Percentiles rank a stretch among this genome's conserved stretches.
phyloP scores from a whole-genome alignment of 257 asterid species.

The Nicotiana obtusifolia region DNA sequence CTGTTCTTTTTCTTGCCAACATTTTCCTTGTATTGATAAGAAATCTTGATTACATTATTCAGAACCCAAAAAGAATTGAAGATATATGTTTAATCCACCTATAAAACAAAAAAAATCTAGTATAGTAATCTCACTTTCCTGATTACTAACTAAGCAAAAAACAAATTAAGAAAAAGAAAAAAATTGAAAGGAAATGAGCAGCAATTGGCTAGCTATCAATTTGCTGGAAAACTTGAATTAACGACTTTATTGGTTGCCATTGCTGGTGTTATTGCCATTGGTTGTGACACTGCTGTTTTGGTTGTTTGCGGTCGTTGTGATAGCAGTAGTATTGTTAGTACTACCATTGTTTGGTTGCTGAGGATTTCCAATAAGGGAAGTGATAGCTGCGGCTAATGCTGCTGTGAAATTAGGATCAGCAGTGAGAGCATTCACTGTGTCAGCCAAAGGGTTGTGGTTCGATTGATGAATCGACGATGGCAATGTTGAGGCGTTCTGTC shows the following conservation, averaged over 20 bases:
- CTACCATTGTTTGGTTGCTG: slow-evolving; percentile 27
- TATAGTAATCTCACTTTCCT: neutral
- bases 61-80: neutral
- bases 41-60: slow-evolving; percentile 11
- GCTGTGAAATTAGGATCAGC: slow-evolving; percentile 78
- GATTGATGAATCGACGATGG: slow-evolving; percentile 29
- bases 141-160: slow-evolving; percentile 2
- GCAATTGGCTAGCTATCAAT: slow-evolving; percentile 13
- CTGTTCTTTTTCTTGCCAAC: neutral
- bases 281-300: slow-evolving; percentile 27
- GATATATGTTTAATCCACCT: neutral
- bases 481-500: neutral
- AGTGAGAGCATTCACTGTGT: slow-evolving; percentile 55
- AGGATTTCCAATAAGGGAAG: slow-evolving; percentile 51
- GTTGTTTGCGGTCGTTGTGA: slow-evolving; percentile 13
- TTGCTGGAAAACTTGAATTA: slow-evolving; percentile 37
- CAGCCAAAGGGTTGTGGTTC: slow-evolving; percentile 46
- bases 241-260: slow-evolving; percentile 37
- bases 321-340: slow-evolving; percentile 10
- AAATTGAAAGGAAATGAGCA: neutral
- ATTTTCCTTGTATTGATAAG: slow-evolving; percentile 3
- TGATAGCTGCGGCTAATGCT: slow-evolving; percentile 69
- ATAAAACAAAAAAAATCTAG: slow-evolving; percentile 6
- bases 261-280: slow-evolving; percentile 30
- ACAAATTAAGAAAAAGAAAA: neutral